These are phyloP conservation scores for Thuidium tamariscinum DNA, from an alignment of 225 moss, liverwort and hornwort species.

Conservation along the genomic window DNA sequence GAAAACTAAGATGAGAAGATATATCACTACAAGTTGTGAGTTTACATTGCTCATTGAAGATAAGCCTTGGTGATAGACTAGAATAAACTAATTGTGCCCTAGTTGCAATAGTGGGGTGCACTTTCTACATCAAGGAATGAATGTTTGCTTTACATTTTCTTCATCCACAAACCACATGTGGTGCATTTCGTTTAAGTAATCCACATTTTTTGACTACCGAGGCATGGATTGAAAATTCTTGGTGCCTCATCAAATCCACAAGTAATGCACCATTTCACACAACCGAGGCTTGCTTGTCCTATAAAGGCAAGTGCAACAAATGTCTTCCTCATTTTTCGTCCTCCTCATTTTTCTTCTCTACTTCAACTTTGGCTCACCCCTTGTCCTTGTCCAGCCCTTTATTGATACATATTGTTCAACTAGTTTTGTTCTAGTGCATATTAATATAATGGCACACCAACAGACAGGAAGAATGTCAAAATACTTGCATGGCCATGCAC, in stretches of 20 bases:
- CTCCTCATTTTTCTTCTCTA: background rate
- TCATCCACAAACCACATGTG: no score
- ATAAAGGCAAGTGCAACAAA: background rate
- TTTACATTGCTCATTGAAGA: no score
- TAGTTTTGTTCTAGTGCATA: background rate
- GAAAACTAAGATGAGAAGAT: no score
- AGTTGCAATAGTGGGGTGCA: background rate
- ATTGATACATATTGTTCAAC: background rate
- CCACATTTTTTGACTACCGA: background rate
- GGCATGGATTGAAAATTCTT: background rate
- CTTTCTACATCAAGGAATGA: no score
- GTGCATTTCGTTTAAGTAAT: background rate
- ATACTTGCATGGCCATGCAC: background rate
- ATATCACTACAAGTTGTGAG: no score
- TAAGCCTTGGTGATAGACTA: background rate
- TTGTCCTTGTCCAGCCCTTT: background rate
- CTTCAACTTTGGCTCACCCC: background rate
- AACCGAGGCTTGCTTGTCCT: background rate
- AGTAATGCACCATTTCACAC: background rate
- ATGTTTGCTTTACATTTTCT: no score
- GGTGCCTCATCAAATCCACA: fast-evolving
- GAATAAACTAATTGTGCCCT: background rate
- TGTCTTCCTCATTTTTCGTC: no score
- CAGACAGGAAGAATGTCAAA: background rate
- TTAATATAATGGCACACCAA: background rate